Conservation (phyloP, 2,329 filamentous ascomycete genomes). For the Trichophyton schoenleinii region DNA sequence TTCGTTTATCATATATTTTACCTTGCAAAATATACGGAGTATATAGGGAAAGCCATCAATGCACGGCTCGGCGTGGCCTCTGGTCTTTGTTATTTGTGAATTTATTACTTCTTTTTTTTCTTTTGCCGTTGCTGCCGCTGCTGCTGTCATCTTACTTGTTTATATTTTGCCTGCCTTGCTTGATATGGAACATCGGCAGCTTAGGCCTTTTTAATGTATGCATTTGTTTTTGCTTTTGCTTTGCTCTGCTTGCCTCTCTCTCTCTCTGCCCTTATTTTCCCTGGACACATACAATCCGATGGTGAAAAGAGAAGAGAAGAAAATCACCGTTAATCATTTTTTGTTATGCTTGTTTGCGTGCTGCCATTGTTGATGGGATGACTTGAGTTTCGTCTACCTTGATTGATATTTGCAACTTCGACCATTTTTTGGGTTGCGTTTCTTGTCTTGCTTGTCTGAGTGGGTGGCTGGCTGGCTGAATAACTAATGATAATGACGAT, state of each 20-base stretch:
- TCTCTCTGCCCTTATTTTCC: not conserved
- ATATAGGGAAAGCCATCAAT: slow-evolving; percentile 1
- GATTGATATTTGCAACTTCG: not conserved
- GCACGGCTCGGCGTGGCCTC: not conserved
- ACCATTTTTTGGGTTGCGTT: not conserved
- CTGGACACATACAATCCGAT: too few relatives aligned
- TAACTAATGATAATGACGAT: not conserved
- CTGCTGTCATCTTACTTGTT: not conserved
- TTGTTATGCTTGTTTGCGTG: not conserved
- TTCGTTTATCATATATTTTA: not conserved
- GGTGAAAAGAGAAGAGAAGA: not conserved
- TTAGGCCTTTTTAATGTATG: not conserved
- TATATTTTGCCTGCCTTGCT: not conserved
- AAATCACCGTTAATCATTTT: not conserved
- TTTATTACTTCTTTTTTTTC: not conserved
- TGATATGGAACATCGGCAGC: not conserved
- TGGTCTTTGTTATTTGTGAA: not conserved
- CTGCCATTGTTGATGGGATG: not conserved
- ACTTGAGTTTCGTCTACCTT: not conserved
- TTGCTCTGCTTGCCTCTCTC: too few relatives aligned
- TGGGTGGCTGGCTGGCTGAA: not conserved
- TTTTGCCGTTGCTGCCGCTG: too few relatives aligned
- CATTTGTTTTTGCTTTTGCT: not conserved
- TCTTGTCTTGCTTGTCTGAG: not conserved
- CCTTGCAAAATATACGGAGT: slow-evolving; percentile 1